Evolutionary conservation across 2,329 filamentous ascomycete species (phyloP), one percentile per base, ranked within the genome.

Genomic region (Cordyceps fumosorosea): DNA sequence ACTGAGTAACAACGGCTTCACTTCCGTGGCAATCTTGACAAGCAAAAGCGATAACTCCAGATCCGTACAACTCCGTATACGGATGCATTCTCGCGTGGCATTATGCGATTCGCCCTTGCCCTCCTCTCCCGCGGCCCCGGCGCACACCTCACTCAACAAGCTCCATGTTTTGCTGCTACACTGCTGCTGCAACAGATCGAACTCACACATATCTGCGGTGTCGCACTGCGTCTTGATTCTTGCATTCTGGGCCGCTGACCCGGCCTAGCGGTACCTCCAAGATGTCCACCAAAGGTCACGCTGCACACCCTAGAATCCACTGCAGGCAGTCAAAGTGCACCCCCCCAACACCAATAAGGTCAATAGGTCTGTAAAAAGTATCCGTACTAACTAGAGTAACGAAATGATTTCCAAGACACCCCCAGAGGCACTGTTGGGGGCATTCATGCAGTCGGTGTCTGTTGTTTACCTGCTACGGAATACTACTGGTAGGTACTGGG

Each of bases 181-280:
- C 32, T 44, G 16, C 16, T 44, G 22, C 22, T 59, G 56, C 47
- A 59, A 45, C 47, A 32, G 47, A 59, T 59, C 34, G 56, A 58
- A 47, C 45, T 50, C 22, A 47, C 29, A 45, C n/a, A 16, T 26
- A 29, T 32, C 42, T 56, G 45, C 45, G n/a, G 29, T 16, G 54
- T 50, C 56, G 54, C 42, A 32, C 42, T 58, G 42, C 32, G 55
- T 48, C 40, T 45, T 50, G 24, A 2, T 47, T 22, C 44, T 47
- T 47, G 44, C 26, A 11, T 47, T 12, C 44, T 47, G 18, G 44
- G 29, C 56, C 20, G 7, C 20, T 29, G 56, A 59, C 56, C 56
- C 56, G 24, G 47, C 29, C 32, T 20, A 50, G 56, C 34, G 56
- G 56, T 59, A 59, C 56, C 47, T 51, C 18, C 55, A 20, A 34